Conservation (phyloP, 139 green algal genomes). For the Chlorella sp. region DNA sequence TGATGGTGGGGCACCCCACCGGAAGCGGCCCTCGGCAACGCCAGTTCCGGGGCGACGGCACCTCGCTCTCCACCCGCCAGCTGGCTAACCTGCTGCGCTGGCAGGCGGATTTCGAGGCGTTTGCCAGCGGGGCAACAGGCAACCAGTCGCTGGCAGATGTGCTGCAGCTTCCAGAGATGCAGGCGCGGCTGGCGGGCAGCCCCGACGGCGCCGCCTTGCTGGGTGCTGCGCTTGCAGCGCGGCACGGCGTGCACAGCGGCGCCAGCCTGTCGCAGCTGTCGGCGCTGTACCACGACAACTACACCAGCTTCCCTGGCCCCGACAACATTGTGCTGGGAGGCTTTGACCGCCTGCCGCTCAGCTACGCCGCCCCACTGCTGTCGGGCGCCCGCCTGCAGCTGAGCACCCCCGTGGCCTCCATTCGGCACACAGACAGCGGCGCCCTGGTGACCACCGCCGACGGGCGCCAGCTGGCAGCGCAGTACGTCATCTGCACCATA, state of each 20-base stretch:
- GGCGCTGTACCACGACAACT: slow-evolving; percentile 8
- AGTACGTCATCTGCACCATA: slow-evolving; percentile 44
- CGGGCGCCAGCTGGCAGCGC: slow-evolving; percentile 16
- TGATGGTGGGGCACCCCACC: not conserved
- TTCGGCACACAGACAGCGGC: slow-evolving; percentile 17
- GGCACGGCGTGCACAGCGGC: not conserved
- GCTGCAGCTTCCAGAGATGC: not conserved
- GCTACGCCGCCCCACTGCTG: not conserved
- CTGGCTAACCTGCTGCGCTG: not conserved
- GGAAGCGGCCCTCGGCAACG: not conserved
- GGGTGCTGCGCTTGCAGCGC: not conserved
- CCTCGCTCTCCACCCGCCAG: not conserved
- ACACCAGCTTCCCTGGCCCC: not conserved
- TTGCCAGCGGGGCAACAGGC: not conserved
- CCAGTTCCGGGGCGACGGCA: not conserved
- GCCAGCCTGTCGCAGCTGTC: not conserved
- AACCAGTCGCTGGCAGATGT: slow-evolving; percentile 3
- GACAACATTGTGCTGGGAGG: slow-evolving; percentile 25
- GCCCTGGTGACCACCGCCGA: not conserved
- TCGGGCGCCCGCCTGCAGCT: not conserved
- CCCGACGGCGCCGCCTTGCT: not conserved
- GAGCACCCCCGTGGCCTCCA: not conserved
- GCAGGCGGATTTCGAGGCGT: not conserved
- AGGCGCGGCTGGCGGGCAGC: not conserved
- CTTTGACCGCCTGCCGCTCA: not conserved